Percentiles rank a stretch among this genome's conserved stretches.
These are phyloP conservation scores for Plasmopara muralis DNA, from an alignment of 352 stramenopile species.

Conservation along the genomic window DNA sequence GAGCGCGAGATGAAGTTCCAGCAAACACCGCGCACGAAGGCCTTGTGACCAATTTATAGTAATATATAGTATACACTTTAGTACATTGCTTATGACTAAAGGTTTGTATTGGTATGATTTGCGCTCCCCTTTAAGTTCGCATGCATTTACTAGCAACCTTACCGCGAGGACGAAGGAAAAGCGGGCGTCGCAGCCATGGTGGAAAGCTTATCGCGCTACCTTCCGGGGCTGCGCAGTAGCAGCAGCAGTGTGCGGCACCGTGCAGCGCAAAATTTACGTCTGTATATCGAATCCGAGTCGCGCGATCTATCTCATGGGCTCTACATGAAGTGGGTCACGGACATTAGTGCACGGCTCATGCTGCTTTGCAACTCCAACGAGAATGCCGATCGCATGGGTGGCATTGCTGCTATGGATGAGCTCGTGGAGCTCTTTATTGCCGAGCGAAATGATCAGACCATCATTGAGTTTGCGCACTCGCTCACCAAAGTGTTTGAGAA, in stretches of 20 bases:
- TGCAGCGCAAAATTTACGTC: constrained; percentile 63
- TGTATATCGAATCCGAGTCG: constrained; percentile 83
- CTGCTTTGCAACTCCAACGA: constrained; percentile 78
- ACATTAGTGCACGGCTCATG: constrained; percentile 77
- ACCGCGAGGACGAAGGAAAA: constrained; percentile 10
- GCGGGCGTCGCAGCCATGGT: constrained; percentile 24
- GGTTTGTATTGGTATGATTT: constrained; percentile 1
- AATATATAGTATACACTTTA: neutral
- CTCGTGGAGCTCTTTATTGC: constrained; percentile 86
- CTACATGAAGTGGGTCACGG: constrained; percentile 85
- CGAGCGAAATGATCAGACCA: constrained; percentile 84
- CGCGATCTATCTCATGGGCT: constrained; percentile 75
- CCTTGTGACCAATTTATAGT: constrained; percentile 28
- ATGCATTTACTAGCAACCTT: constrained; percentile 13
- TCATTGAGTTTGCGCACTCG: constrained; percentile 85
- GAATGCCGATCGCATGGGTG: constrained; percentile 70
- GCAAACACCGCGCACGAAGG: constrained; percentile 54
- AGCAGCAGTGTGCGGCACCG: constrained; percentile 58
- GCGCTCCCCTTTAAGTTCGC: constrained; percentile 7
- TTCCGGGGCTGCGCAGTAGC: constrained; percentile 61
- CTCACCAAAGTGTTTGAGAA: constrained; percentile 86
- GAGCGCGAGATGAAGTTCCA: constrained; percentile 47
- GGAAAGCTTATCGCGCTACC: constrained; percentile 69
- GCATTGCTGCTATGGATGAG: constrained; percentile 85
- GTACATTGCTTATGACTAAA: neutral